These are phyloP conservation scores for Suillus clintonianus DNA, from an alignment of 768 basidiomycete genomes.

Conservation along the genomic window DNA sequence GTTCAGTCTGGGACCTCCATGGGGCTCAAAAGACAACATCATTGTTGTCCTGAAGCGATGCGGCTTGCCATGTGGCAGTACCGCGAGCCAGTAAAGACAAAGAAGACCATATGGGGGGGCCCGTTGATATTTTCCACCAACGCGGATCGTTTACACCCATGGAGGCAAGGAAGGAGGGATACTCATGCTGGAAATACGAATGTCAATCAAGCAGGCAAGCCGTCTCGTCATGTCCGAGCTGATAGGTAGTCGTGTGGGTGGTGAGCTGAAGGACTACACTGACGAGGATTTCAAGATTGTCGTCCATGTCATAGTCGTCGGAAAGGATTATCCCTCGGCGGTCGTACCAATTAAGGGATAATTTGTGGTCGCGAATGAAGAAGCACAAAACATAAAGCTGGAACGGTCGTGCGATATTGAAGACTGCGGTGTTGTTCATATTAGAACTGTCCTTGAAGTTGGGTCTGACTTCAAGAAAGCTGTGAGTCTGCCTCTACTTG, in stretches of 20 bases:
- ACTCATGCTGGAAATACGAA: neutral
- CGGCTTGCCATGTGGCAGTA: neutral
- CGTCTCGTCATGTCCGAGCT: neutral
- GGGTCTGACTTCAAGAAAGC: neutral
- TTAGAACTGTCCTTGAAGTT: neutral
- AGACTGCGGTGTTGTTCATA: neutral
- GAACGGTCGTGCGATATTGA: slow-evolving; percentile 22
- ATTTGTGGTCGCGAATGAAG: slow-evolving; percentile 28
- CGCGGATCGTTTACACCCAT: neutral
- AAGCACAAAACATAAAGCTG: slow-evolving; percentile 30
- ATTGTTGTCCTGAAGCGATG: neutral
- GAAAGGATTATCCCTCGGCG: slow-evolving; percentile 30
- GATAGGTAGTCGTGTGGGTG: neutral
- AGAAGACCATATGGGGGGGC: neutral
- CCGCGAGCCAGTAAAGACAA: neutral
- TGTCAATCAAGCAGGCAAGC: neutral
- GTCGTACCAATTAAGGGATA: slow-evolving; percentile 33
- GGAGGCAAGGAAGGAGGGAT: neutral
- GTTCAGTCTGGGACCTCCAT: neutral
- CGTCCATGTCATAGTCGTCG: slow-evolving; percentile 24
- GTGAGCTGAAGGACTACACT: slow-evolving; percentile 17
- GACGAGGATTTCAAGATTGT: slow-evolving; percentile 22
- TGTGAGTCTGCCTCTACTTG: neutral
- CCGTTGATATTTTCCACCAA: neutral
- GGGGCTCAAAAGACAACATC: neutral